These are phyloP conservation scores for Metarhizium sp. DNA, from an alignment of 2,329 filamentous ascomycete species.

Conservation along the genomic window DNA sequence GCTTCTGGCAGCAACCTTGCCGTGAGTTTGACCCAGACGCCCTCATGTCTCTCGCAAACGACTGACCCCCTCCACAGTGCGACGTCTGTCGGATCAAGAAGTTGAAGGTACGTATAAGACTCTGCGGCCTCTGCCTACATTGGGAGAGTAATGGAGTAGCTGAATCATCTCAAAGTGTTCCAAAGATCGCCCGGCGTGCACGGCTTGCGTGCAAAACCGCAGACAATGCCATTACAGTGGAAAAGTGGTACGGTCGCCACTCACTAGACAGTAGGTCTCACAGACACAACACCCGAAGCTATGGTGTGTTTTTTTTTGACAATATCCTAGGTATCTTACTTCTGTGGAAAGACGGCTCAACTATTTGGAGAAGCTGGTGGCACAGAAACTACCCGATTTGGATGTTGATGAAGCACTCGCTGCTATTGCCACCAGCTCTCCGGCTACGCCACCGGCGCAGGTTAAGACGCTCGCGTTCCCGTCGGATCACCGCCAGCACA, in stretches of 20 bases:
- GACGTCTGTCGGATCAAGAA: conserved; percentile 11
- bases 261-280: conserved; percentile 15
- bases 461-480: neutral
- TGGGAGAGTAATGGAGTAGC: neutral
- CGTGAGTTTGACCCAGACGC: neutral
- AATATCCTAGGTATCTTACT: conserved; percentile 12
- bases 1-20: neutral
- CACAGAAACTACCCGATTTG: conserved; percentile 3
- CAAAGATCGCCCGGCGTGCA: conserved; percentile 15
- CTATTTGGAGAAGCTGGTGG: conserved; percentile 3
- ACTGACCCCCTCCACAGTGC: conserved; percentile 3
- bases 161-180: conserved; percentile 13
- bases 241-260: conserved; percentile 14
- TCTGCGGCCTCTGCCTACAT: neutral
- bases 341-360: conserved; percentile 5
- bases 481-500: neutral
- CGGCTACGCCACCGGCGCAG: neutral
- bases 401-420: conserved; percentile 1
- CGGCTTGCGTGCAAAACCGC: conserved; percentile 13
- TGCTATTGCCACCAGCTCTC: neutral
- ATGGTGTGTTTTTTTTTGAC: neutral
- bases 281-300: neutral
- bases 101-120: conserved; percentile 2
- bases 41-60: neutral
- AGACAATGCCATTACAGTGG: conserved; percentile 17